Evolutionary conservation across 148 eudicot species (phyloP), one percentile per base, ranked within the genome.

Genomic region (Oxyria digyna): DNA sequence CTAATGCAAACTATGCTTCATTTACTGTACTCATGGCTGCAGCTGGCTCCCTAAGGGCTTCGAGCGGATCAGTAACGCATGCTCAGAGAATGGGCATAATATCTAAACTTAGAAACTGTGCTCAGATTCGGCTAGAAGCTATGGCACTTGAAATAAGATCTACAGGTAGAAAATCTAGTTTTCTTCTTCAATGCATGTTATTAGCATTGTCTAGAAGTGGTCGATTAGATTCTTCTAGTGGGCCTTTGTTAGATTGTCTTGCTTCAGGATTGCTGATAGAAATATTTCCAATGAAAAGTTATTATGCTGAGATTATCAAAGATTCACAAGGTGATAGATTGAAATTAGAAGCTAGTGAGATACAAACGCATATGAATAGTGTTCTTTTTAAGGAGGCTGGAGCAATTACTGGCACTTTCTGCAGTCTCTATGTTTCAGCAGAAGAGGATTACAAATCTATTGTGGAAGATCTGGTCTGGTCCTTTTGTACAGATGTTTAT

Each of bases 301-400:
- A 86, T 41, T 87, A 88, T 74, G 32, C 49, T 13, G 75, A 69
- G 72, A 72, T 86, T 54, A 81, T 87, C 64, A 69, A 71, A 66
- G 63, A 48, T 52, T 79, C 81, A 57, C 32, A 13, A 14, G 81
- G 72, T 24, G 72, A 67, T 75, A 49, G 64, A 27, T 46, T 32
- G n/a, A 68, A 23, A n/a, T 42, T 66, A 23, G 69, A 67, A 29
- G 73, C 46, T 72, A 73, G 50, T 76, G 84, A 67, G 74, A 75
- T 87, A 49, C 84, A 81, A 74, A 75, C 82, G 48, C 98, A 89
- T 81, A 78, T 80, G 52, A 75, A 71, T 62, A 76, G 84, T 73
- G 48, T 78, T 64, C 65, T 79, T 62, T 94, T 94, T 73, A 94
- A 74, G 81, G 98, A 94, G 78, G 95, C 97, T 31, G 98, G 98